phyloP scores from a whole-genome alignment of 2,329 filamentous ascomycete species.

The Alternaria tenuissima region DNA sequence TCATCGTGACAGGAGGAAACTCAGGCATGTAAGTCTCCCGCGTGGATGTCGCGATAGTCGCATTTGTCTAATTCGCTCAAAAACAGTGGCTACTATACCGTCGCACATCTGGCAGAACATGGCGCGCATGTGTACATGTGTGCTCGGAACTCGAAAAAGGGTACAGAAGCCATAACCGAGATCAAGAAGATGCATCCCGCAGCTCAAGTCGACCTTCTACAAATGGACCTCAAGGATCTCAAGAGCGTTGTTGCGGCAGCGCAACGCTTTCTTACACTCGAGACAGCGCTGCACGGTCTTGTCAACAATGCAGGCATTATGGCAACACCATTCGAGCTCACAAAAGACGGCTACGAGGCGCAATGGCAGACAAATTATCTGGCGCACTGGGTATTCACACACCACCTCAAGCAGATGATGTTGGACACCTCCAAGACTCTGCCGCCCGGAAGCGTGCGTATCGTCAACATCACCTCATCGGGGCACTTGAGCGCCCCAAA shows the following conservation, averaged over 20 bases:
- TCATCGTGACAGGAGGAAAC: background rate
- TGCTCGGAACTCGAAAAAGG: background rate
- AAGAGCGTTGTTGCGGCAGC: background rate
- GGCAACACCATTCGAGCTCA: slow-evolving; percentile 33
- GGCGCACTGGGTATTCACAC: slow-evolving; percentile 55
- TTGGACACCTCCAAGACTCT: slow-evolving; percentile 29
- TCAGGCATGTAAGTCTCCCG: background rate
- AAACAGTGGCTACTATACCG: background rate
- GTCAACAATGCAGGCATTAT: background rate
- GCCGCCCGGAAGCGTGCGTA: slow-evolving; percentile 41
- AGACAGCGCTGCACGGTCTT: background rate
- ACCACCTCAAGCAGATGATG: slow-evolving; percentile 48
- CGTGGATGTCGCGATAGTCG: background rate
- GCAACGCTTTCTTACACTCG: background rate
- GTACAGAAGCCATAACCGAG: background rate
- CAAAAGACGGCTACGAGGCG: slow-evolving; percentile 55
- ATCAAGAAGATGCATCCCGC: background rate
- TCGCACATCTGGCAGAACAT: background rate
- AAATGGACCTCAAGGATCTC: background rate
- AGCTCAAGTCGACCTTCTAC: background rate
- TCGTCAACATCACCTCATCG: slow-evolving; percentile 30
- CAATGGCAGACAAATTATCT: slow-evolving; percentile 59
- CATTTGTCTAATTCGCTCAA: background rate
- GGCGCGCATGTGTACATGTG: background rate
- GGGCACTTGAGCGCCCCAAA: slow-evolving; percentile 23